Percentiles rank a stretch among this genome's conserved stretches.
These are phyloP conservation scores for Linnemannia schmuckeri DNA, from an alignment of 192 early-diverging fungal species.

Conservation along the genomic window DNA sequence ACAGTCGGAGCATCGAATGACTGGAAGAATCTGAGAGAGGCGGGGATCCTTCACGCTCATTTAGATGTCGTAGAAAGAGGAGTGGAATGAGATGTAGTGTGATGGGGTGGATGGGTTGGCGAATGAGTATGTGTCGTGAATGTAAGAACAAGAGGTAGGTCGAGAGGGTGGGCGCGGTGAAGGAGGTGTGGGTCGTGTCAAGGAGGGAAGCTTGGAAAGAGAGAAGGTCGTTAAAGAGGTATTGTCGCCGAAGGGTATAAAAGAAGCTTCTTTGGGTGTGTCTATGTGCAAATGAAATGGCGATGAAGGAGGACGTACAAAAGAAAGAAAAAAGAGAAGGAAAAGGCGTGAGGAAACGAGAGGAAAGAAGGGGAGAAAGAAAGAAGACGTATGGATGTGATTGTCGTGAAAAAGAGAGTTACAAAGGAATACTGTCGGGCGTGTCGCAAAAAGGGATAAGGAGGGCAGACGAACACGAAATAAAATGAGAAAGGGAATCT, in stretches of 20 bases:
- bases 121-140: neutral
- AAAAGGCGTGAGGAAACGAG: constrained; percentile 10
- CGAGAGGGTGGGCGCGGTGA: neutral
- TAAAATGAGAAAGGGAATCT: neutral
- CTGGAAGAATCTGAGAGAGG: constrained; percentile 66
- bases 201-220: neutral
- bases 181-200: neutral
- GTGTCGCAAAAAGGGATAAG: neutral
- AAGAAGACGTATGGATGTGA: neutral
- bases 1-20: constrained; percentile 70
- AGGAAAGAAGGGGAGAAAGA: neutral
- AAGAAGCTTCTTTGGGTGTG: neutral
- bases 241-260: constrained; percentile 4
- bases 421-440: too few relatives aligned
- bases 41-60: constrained; percentile 55
- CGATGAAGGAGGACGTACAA: neutral
- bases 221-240: neutral
- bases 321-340: neutral
- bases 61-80: neutral
- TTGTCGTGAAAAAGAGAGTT: too few relatives aligned
- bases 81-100: neutral
- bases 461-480: neutral
- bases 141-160: neutral
- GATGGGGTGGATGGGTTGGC: neutral
- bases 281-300: neutral